A percentile compares a stretch with the other conserved stretches of the same genome.
Evolutionary conservation across 2,329 filamentous ascomycete species (phyloP).

Genomic region (Zasmidium angulare): DNA sequence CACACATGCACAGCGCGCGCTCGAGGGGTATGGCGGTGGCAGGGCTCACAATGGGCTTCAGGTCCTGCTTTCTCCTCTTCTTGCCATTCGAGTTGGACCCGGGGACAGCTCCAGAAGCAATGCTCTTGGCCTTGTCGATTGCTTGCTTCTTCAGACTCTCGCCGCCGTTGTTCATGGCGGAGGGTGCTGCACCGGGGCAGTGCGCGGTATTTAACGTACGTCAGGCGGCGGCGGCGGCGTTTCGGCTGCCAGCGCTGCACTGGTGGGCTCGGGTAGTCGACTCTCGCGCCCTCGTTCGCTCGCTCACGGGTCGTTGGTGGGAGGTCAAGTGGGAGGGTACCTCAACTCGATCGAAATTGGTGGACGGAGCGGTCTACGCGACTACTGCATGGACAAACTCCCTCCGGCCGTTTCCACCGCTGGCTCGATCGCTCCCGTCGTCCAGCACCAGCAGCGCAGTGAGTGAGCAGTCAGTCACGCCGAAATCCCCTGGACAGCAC

Average conservation of each 20-base stretch:
- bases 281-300: not conserved
- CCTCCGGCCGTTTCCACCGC: too few relatives aligned
- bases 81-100: conserved; percentile 54
- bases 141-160: conserved; percentile 51
- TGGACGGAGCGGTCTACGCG: too few relatives aligned
- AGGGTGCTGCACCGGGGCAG: conserved; percentile 3
- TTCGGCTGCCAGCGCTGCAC: not conserved
- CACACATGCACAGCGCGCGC: too few relatives aligned
- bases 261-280: not conserved
- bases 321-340: too few relatives aligned
- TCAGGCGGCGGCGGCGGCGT: not conserved
- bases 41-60: conserved; percentile 62
- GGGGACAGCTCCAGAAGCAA: conserved; percentile 55
- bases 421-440: too few relatives aligned
- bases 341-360: too few relatives aligned
- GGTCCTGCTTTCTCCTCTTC: conserved; percentile 70
- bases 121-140: conserved; percentile 66
- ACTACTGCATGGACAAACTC: too few relatives aligned
- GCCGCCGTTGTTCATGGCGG: conserved; percentile 25
- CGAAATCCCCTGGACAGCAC: not conserved
- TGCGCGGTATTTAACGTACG: conserved; percentile 9
- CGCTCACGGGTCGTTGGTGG: too few relatives aligned
- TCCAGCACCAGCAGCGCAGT: not conserved
- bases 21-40: not conserved
- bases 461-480: not conserved